Base-by-base conservation (phyloP, 139 green algal species). In the Chlorella sp. region DNA sequence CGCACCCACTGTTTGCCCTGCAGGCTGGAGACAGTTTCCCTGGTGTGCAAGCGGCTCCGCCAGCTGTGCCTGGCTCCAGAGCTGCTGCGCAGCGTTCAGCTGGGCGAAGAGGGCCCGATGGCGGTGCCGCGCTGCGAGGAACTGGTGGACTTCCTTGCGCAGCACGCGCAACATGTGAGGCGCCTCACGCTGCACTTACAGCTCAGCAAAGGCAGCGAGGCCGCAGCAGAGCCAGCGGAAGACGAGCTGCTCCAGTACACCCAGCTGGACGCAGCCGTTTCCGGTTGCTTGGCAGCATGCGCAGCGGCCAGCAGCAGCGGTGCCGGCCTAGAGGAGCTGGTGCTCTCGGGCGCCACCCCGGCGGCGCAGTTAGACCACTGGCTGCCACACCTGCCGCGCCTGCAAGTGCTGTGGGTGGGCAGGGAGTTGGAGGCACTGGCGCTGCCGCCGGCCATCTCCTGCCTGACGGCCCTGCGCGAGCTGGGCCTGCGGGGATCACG, bases 71-170 rank as follows among this genome's bases (percentile, higher is more conserved):
- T 78, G 26, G 71, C 71, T 15, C 41, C 41, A 7, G 28, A 63
- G 71, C 71, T 78, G 71, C 36, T 75, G 69, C 36, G 69, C 69
- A 51, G 69, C 69, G 21, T 75, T 20, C 36, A 47, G 23, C 69
- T 75, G 69, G 69, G n/a, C 4, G 23, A 21, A 1, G 23, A 28
- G 36, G 69, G 69, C 1, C 21, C n/a, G 69, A 9, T 0, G 0
- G 69, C 69, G 36, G 17, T 55, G 20, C 36, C 23, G 21, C 36
- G 36, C 18, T 55, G 69, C 69, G 9, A 18, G 21, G 9, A 18
- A 4, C 69, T 75, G 36, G 23, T 20, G 16, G 9, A 28, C 69
- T 75, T 75, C 12, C 23, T 75, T 36, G 16, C 1, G 36, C 17
- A 25, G 36, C 69, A 75, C 28, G 69, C 69, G 4, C 69, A 55